A percentile compares a stretch with the other conserved stretches of the same genome.
Evolutionary conservation across 371 early-diverging fungal genomes (phyloP).

Genomic region (Mucor ambiguus): DNA sequence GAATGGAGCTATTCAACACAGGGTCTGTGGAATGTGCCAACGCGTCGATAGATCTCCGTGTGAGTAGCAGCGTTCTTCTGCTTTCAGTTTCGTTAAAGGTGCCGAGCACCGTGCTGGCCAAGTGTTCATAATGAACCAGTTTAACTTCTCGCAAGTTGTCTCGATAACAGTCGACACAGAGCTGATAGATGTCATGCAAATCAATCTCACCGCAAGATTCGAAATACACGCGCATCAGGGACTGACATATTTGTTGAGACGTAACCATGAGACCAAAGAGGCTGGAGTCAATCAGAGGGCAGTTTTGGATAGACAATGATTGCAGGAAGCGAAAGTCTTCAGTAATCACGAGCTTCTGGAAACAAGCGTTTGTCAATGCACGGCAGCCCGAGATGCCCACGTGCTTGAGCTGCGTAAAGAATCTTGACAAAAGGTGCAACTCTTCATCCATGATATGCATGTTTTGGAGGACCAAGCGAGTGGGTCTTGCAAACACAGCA

Average conservation of each 20-base stretch:
- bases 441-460: constrained; percentile 5
- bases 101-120: not conserved
- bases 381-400: constrained; percentile 11
- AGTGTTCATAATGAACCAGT: constrained; percentile 6
- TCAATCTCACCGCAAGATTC: constrained; percentile 21
- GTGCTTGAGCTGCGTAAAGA: not conserved
- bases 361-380: not conserved
- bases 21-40: constrained; percentile 20
- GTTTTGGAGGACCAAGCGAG: constrained; percentile 21
- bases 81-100: not conserved
- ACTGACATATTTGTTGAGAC: not conserved
- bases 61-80: constrained; percentile 6
- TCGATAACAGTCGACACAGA: constrained; percentile 2
- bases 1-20: constrained; percentile 8
- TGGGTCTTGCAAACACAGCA: not conserved
- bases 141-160: constrained; percentile 1
- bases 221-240: constrained; percentile 16
- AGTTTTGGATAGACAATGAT: constrained; percentile 16
- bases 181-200: constrained; percentile 20
- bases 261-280: not conserved
- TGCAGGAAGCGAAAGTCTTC: not conserved
- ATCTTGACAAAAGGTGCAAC: not conserved
- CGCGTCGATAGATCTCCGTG: constrained; percentile 22
- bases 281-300: constrained; percentile 15
- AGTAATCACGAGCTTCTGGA: not conserved